phyloP scores from a whole-genome alignment of 2,329 filamentous ascomycete species.

The Daldinia sp. region DNA sequence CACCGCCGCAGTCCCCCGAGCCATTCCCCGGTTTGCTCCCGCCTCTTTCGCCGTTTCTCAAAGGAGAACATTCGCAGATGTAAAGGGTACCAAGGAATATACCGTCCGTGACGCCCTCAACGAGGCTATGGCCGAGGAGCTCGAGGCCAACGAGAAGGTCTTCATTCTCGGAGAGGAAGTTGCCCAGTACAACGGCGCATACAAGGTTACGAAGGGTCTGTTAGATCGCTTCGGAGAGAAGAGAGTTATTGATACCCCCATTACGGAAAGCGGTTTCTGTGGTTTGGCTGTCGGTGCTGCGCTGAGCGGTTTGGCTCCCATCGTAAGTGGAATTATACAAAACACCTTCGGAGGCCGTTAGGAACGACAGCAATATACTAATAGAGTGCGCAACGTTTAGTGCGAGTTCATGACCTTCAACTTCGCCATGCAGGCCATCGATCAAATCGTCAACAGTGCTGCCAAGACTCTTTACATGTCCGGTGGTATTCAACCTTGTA shows the following conservation, averaged over 20 bases:
- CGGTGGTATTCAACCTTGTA: slow-evolving; percentile 98
- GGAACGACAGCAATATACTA: slow-evolving; percentile 3
- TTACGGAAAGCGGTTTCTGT: slow-evolving; percentile 95
- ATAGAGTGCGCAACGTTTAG: slow-evolving; percentile 53
- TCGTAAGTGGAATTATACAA: slow-evolving; percentile 70
- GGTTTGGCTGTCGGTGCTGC: slow-evolving; percentile 95
- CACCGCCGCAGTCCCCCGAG: slow-evolving; percentile 49
- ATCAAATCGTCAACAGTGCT: slow-evolving; percentile 98
- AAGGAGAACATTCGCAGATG: slow-evolving; percentile 64
- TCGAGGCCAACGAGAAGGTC: slow-evolving; percentile 92
- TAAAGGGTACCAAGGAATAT: slow-evolving; percentile 78
- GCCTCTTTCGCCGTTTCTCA: slow-evolving; percentile 53
- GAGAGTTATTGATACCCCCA: slow-evolving; percentile 97
- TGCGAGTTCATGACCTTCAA: slow-evolving; percentile 99
- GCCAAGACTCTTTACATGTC: slow-evolving; percentile 99
- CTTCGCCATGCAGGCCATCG: slow-evolving; percentile 99
- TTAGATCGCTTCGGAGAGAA: slow-evolving; percentile 97
- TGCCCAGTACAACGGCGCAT: slow-evolving; percentile 99
- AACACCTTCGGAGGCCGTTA: neutral
- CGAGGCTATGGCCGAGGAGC: slow-evolving; percentile 96
- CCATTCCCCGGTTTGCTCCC: slow-evolving; percentile 48
- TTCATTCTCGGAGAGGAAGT: slow-evolving; percentile 98
- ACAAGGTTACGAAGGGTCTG: slow-evolving; percentile 99
- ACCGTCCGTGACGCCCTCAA: slow-evolving; percentile 96
- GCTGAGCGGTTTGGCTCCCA: slow-evolving; percentile 89